Conservation (phyloP, 306 rosid genomes). For the Trichosanthes truncata region DNA sequence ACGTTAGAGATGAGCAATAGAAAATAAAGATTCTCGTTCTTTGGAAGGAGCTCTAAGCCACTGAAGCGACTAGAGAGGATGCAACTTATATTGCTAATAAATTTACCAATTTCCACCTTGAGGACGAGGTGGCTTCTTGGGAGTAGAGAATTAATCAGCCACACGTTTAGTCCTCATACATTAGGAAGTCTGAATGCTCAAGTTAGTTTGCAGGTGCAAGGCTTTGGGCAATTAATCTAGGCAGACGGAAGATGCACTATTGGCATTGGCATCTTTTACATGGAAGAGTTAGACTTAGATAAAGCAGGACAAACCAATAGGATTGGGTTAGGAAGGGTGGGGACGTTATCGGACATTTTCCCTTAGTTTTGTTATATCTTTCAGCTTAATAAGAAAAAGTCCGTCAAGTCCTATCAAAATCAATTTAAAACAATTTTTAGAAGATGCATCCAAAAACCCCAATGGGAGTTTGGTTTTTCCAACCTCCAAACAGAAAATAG, state of each 20-base stretch:
- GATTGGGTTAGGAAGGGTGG: not conserved
- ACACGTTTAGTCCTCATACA: not conserved
- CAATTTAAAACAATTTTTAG: not conserved
- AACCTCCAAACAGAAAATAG: not conserved
- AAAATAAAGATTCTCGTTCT: not conserved
- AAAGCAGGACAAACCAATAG: not conserved
- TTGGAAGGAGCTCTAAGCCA: not conserved
- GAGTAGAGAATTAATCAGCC: not conserved
- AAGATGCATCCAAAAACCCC: not conserved
- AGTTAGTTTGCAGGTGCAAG: not conserved
- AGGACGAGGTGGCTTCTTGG: not conserved
- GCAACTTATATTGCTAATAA: not conserved
- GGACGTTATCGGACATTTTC: not conserved
- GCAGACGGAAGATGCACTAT: not conserved
- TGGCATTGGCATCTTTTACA: not conserved
- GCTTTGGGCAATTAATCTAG: not conserved
- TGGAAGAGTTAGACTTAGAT: not conserved
- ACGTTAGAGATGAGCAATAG: not conserved
- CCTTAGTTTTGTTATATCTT: not conserved
- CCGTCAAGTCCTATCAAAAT: not conserved
- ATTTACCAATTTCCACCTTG: not conserved
- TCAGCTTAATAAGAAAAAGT: not conserved
- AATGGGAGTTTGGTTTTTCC: not conserved
- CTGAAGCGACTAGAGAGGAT: not conserved
- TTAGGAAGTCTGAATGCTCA: not conserved